These are phyloP conservation scores for Hymenoscyphus infarciens DNA, from an alignment of 2,329 filamentous ascomycete genomes.

Conservation along the genomic window DNA sequence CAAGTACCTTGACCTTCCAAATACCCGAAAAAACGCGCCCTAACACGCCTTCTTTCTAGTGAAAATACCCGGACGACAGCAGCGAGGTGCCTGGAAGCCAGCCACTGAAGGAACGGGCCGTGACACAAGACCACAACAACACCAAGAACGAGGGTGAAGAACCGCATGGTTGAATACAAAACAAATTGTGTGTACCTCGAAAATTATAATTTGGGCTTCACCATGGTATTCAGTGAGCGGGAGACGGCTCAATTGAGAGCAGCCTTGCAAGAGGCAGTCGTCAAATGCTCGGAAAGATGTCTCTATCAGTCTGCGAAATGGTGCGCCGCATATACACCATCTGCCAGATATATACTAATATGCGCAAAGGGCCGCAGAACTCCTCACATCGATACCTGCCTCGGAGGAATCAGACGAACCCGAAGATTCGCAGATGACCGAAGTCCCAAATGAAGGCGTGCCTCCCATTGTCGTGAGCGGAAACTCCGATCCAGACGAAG, in stretches of 20 bases:
- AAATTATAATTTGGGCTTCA: background rate
- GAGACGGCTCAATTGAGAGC: slow-evolving; percentile 53
- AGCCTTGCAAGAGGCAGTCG: slow-evolving; percentile 77
- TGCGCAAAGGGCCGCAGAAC: slow-evolving; percentile 76
- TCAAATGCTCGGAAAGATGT: slow-evolving; percentile 91
- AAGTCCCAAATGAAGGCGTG: slow-evolving; percentile 45
- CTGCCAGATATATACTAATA: slow-evolving; percentile 17
- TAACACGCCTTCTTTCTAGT: background rate
- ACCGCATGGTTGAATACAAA: background rate
- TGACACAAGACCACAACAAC: background rate
- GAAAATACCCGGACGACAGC: background rate
- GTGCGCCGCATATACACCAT: slow-evolving; percentile 44
- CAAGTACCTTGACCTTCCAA: background rate
- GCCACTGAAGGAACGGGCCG: background rate
- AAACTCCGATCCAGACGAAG: slow-evolving; percentile 68
- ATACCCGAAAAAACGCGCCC: background rate
- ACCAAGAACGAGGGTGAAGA: background rate
- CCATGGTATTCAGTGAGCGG: slow-evolving; percentile 45
- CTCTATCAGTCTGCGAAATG: slow-evolving; percentile 97
- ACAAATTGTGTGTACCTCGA: background rate
- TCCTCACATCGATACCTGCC: slow-evolving; percentile 74
- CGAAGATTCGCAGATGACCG: slow-evolving; percentile 57
- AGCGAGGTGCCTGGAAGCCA: background rate
- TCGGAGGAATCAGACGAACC: slow-evolving; percentile 49
- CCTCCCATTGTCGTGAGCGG: slow-evolving; percentile 50